These are phyloP conservation scores for Aspergillus arachidicola DNA, from an alignment of 2,329 filamentous ascomycete species.

Conservation along the genomic window DNA sequence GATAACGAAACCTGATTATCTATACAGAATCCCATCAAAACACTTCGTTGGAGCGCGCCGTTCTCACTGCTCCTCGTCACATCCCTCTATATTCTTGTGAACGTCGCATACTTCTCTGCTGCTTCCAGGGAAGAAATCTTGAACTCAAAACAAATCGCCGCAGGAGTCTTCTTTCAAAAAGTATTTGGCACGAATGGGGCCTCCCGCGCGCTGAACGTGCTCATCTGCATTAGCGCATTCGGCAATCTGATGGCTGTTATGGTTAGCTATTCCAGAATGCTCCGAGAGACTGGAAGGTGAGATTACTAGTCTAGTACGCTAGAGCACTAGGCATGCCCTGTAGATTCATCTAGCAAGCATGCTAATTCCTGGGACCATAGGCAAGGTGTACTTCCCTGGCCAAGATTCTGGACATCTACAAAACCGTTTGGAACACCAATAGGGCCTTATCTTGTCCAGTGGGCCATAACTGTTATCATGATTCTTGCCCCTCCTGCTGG, in stretches of 20 bases:
- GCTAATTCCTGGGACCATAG: constrained; percentile 29
- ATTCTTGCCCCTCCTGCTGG: constrained; percentile 63
- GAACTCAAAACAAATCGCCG: constrained; percentile 56
- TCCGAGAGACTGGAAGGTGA: constrained; percentile 62
- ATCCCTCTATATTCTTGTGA: constrained; percentile 60
- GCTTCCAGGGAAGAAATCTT: constrained; percentile 59
- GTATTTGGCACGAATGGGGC: constrained; percentile 57
- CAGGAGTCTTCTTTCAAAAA: constrained; percentile 61
- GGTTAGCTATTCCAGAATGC: constrained; percentile 58
- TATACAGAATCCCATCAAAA: constrained; percentile 58
- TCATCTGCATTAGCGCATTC: constrained; percentile 60
- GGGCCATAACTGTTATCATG: constrained; percentile 60
- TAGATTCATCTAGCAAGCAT: fast-evolving
- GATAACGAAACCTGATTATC: not conserved
- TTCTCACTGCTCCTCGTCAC: constrained; percentile 56
- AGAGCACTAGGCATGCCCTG: constrained; percentile 2
- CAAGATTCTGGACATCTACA: constrained; percentile 64
- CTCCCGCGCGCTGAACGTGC: constrained; percentile 58
- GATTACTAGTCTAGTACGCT: not conserved
- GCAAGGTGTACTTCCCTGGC: constrained; percentile 64
- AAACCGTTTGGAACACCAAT: constrained; percentile 65
- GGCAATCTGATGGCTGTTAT: constrained; percentile 61
- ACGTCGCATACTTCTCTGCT: constrained; percentile 63
- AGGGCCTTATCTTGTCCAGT: constrained; percentile 62
- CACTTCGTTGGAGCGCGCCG: constrained; percentile 54